phyloP scores from a whole-genome alignment of 1,139 yeast species.

The Yamadazyma buinensis region DNA sequence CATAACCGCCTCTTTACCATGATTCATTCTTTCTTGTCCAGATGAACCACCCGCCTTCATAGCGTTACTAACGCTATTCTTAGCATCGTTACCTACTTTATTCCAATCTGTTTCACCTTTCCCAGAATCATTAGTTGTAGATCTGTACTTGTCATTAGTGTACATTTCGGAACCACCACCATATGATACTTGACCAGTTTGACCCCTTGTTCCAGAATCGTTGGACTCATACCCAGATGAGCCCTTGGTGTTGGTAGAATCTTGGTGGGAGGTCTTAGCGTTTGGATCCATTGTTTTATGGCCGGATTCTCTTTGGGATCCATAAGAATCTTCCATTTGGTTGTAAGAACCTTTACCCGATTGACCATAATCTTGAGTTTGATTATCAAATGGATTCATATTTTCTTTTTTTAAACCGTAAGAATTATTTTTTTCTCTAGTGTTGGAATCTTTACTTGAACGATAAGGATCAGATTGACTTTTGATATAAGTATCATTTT shows the following conservation, averaged over 20 bases:
- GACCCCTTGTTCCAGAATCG: too few species aligned
- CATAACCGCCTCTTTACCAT: slow-evolving; percentile 14
- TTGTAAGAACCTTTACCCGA: not conserved
- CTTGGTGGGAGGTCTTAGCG: slow-evolving; percentile 3
- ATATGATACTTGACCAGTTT: slow-evolving; percentile 10
- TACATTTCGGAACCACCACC: slow-evolving; percentile 9
- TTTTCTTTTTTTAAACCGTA: not conserved
- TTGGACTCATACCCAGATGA: slow-evolving; percentile 1
- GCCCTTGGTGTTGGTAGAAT: slow-evolving; percentile 2
- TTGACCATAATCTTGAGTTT: too few species aligned
- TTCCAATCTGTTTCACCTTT: slow-evolving; percentile 11
- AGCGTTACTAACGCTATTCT: slow-evolving; percentile 9
- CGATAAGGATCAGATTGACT: slow-evolving; percentile 2
- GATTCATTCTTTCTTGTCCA: slow-evolving; percentile 9
- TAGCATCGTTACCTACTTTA: slow-evolving; percentile 10
- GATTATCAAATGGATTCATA: too few species aligned
- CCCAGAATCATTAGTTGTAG: slow-evolving; percentile 2
- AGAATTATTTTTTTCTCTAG: slow-evolving; percentile 1
- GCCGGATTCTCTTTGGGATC: slow-evolving; percentile 4
- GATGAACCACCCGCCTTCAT: slow-evolving; percentile 9
- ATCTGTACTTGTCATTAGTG: slow-evolving; percentile 1
- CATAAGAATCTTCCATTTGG: not conserved
- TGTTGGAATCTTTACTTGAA: not conserved
- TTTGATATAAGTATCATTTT: slow-evolving; percentile 9
- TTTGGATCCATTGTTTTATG: slow-evolving; percentile 4